Conservation (phyloP, 257 asterid species). For the Nicotiana tabacum region DNA sequence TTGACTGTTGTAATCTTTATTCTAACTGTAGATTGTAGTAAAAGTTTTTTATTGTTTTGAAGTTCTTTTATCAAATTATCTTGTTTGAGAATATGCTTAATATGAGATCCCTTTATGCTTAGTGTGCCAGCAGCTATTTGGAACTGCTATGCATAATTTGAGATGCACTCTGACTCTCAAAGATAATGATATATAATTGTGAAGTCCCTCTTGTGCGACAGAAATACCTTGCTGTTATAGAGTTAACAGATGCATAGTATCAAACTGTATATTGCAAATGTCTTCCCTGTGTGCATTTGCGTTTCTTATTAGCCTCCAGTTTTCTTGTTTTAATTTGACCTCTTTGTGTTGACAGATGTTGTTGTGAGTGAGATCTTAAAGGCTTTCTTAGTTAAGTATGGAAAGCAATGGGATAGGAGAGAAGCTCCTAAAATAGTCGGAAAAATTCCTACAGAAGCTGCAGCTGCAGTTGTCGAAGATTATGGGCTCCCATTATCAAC, state of each 20-base stretch:
- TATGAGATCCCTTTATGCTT: background rate
- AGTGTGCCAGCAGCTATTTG: background rate
- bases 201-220: background rate
- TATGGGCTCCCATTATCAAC: too few relatives aligned
- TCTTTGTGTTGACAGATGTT: constrained; percentile 49
- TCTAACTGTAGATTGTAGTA: background rate
- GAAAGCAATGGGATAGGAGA: constrained; percentile 79
- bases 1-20: too few relatives aligned
- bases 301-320: background rate
- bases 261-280: background rate
- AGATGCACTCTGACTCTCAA: background rate
- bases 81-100: background rate
- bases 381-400: constrained; percentile 57
- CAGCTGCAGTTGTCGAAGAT: constrained; percentile 35
- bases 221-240: background rate
- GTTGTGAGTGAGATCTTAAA: constrained; percentile 56
- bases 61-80: background rate
- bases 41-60: background rate
- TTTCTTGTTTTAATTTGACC: background rate
- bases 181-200: background rate
- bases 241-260: background rate
- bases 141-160: background rate
- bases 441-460: constrained; percentile 75
- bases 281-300: background rate
- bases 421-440: constrained; percentile 49